A percentile compares a stretch with the other conserved stretches of the same genome.
Evolutionary conservation across 2,329 filamentous ascomycete genomes (phyloP).

Genomic region (Sodiomyces alkalinus): DNA sequence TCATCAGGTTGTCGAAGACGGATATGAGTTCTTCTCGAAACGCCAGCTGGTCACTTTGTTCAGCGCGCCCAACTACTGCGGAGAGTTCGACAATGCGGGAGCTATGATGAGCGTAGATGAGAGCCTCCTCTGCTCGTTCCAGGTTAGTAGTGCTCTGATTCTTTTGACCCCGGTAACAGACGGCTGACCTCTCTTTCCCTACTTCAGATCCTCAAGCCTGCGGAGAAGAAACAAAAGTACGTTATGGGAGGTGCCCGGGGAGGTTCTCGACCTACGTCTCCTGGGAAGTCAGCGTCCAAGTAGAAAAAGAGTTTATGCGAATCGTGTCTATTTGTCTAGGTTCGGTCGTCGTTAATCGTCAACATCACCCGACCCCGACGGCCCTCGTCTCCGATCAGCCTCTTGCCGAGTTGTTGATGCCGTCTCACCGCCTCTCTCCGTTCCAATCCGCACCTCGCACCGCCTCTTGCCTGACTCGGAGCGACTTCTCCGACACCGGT

Average conservation of each 20-base stretch:
- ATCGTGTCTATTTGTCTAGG: conserved; percentile 67
- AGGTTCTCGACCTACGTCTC: conserved; percentile 48
- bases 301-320: conserved; percentile 60
- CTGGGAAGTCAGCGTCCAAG: conserved; percentile 51
- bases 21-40: conserved; percentile 99
- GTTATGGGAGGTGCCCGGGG: conserved; percentile 61
- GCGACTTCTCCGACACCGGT: too few relatives aligned
- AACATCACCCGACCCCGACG: conserved; percentile 4
- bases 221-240: conserved; percentile 99
- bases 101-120: conserved; percentile 99
- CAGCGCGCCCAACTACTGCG: conserved; percentile 97
- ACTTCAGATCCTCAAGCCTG: conserved; percentile 84
- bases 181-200: conserved; percentile 4
- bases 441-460: background rate
- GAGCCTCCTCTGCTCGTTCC: conserved; percentile 96
- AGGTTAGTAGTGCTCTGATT: conserved; percentile 39
- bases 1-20: conserved; percentile 96
- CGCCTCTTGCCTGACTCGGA: too few relatives aligned
- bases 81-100: conserved; percentile 97
- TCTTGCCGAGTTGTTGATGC: background rate
- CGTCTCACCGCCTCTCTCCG: conserved; percentile 1
- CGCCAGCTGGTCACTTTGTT: conserved; percentile 94
- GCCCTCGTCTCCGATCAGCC: conserved; percentile 2
- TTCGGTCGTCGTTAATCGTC: conserved; percentile 79
- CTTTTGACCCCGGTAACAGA: background rate